Conservation (phyloP, 2,329 filamentous ascomycete genomes). For the Colletotrichum simmondsii region DNA sequence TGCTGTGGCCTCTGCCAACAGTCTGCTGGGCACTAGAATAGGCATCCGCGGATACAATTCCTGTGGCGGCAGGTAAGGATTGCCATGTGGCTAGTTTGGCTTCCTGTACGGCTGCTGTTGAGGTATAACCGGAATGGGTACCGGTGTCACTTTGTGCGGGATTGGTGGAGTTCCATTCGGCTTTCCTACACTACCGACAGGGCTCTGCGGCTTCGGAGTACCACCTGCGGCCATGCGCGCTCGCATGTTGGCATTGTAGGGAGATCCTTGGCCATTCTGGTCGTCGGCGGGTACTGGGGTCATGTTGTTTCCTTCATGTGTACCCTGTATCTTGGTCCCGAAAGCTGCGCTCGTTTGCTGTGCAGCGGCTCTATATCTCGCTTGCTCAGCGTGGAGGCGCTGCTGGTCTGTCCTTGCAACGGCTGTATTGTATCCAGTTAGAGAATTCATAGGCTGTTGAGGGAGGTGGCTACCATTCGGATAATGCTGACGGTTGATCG, state of each 20-base stretch:
- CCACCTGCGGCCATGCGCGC: conserved; percentile 49
- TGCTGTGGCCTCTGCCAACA: neutral
- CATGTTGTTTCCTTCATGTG: conserved; percentile 50
- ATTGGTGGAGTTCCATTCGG: conserved; percentile 48
- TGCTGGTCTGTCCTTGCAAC: conserved; percentile 26
- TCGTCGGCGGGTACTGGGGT: conserved; percentile 50
- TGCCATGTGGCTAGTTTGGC: conserved; percentile 18
- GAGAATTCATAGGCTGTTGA: conserved; percentile 40
- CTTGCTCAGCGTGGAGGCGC: conserved; percentile 58
- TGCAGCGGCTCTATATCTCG: conserved; percentile 58
- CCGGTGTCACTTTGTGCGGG: conserved; percentile 55
- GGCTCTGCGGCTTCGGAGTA: conserved; percentile 47
- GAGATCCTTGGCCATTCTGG: conserved; percentile 42
- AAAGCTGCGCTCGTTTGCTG: conserved; percentile 55
- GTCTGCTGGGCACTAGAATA: neutral
- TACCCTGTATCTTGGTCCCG: conserved; percentile 58
- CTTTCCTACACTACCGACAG: conserved; percentile 24
- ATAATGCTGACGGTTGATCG: conserved; percentile 39
- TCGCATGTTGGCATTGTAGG: conserved; percentile 47
- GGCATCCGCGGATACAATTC: neutral
- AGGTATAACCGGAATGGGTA: conserved; percentile 55
- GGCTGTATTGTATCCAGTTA: conserved; percentile 28
- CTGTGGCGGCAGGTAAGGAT: neutral
- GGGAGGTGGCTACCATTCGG: conserved; percentile 46
- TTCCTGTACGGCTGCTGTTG: conserved; percentile 44